Base-by-base conservation (phyloP, 305 asterid genomes). In the Fraxinus sp. region DNA sequence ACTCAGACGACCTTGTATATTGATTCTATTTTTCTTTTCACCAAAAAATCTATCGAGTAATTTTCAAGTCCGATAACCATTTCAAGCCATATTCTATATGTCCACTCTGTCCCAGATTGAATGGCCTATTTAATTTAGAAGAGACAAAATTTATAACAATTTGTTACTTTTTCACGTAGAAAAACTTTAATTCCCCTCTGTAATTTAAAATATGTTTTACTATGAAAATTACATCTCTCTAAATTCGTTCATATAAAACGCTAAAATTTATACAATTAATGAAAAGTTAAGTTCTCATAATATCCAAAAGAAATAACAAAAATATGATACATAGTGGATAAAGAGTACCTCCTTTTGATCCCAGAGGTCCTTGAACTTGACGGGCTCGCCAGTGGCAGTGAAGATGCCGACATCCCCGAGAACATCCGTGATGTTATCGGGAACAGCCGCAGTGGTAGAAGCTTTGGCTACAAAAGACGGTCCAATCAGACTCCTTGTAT, bases 281-380 rank as follows among this genome's bases (percentile, higher is more conserved):
- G 3, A 46, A 49, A 4, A 28, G 18, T 28, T 26, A 68, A 28
- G 33, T 10, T 68, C 16, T 68, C 75, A 68, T 10, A 13, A 0
- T 68, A 68, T 28, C 20, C 20, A 30, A 24, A 62, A 26, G 18
- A 62, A 28, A 18, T 28, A 39, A 28, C 9, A 37, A 66, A 22
- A 16, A 43, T 1, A 11, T 0, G 24, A 0, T 14, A 77, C 7
- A 6, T 0, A 46, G 20, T 13, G 75, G n/a, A 6, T 20, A 77
- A 28, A 35, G 26, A 43, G 32, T 39, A 94, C 98, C 94, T 93
- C 92, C 28, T 88, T 87, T 86, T 92, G 97, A 89, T 95, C 98
- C 98, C 96, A 93, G 13, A 95, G 94, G 52, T 91, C 87, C 82
- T 87, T 84, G 81, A 93, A 93, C 82, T 88, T 89, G 85, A 95